phyloP scores from a whole-genome alignment of 148 eudicot species.

The Fagopyrum esculentum region DNA sequence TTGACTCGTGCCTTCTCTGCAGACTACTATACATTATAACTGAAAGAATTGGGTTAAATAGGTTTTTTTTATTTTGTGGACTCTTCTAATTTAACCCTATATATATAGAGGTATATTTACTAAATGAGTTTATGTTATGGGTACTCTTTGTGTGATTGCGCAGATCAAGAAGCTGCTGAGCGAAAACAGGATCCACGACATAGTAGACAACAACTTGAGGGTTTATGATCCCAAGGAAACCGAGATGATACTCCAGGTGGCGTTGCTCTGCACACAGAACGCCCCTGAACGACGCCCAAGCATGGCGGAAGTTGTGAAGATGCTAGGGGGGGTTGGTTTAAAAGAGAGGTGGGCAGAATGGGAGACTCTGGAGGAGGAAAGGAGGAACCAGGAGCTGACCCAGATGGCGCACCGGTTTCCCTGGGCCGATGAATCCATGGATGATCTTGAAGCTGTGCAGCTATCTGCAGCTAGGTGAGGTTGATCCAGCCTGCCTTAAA shows the following conservation, averaged over 20 bases:
- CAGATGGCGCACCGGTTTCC: conserved; percentile 48
- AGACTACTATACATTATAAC: too few relatives aligned
- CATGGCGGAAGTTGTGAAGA: conserved; percentile 69
- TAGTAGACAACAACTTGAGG: conserved; percentile 66
- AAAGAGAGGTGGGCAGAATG: conserved; percentile 82
- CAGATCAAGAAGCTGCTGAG: conserved; percentile 79
- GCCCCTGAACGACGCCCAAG: conserved; percentile 83
- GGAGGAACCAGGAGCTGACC: conserved; percentile 45
- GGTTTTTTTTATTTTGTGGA: too few relatives aligned
- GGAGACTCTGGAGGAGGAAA: conserved; percentile 70
- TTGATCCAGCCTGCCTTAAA: neutral
- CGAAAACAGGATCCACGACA: conserved; percentile 59
- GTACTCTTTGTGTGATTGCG: neutral
- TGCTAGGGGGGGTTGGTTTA: conserved; percentile 75
- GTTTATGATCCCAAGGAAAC: conserved; percentile 59
- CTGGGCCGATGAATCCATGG: conserved; percentile 77
- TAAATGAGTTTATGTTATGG: too few relatives aligned
- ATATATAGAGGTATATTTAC: too few relatives aligned
- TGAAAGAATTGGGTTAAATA: too few relatives aligned
- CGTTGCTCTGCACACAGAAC: conserved; percentile 79
- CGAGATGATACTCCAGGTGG: conserved; percentile 72
- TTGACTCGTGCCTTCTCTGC: too few relatives aligned
- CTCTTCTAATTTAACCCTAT: too few relatives aligned
- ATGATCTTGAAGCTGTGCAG: conserved; percentile 77
- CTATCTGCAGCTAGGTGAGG: conserved; percentile 77